phyloP scores from a whole-genome alignment of 371 early-diverging fungal species.

The Zopfochytrium polystomum region DNA sequence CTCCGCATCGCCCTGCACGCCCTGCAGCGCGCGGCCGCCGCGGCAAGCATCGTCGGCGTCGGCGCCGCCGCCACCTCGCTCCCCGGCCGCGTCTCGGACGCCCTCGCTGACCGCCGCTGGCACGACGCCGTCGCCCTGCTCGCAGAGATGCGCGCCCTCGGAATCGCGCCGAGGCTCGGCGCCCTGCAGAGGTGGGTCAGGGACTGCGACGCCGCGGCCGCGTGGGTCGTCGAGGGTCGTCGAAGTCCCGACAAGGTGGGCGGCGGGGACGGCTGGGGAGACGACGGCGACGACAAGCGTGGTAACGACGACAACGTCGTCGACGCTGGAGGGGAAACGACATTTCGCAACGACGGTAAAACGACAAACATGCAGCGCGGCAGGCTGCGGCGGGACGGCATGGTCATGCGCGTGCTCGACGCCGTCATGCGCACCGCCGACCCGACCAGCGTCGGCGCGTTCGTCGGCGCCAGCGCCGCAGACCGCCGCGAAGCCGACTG shows the following conservation, averaged over 20 bases:
- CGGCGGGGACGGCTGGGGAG: background rate
- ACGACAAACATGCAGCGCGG: too few relatives aligned
- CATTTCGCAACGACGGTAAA: too few relatives aligned
- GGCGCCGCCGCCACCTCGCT: conserved; percentile 18
- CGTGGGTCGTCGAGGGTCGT: too few relatives aligned
- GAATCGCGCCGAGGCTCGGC: conserved; percentile 48
- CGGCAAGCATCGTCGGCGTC: too few relatives aligned
- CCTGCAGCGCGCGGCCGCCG: too few relatives aligned
- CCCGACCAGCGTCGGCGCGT: conserved; percentile 36
- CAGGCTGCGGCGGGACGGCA: conserved; percentile 37
- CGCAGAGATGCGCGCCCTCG: conserved; percentile 46
- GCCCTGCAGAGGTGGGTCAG: conserved; percentile 59
- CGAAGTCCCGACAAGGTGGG: background rate
- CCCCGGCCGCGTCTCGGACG: conserved; percentile 46
- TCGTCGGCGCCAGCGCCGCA: background rate
- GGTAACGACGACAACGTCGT: too few relatives aligned
- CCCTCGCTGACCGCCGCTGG: conserved; percentile 51
- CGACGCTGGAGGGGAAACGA: too few relatives aligned
- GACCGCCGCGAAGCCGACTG: background rate
- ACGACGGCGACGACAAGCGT: background rate
- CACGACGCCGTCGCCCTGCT: conserved; percentile 46
- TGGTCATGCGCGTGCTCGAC: conserved; percentile 52
- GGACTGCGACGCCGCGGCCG: conserved; percentile 57
- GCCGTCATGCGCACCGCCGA: conserved; percentile 53
- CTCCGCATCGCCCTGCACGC: too few relatives aligned